Evolutionary conservation across 2,329 filamentous ascomycete species (phyloP), one percentile per base, ranked within the genome.

Genomic region (Metarhizium sp.): DNA sequence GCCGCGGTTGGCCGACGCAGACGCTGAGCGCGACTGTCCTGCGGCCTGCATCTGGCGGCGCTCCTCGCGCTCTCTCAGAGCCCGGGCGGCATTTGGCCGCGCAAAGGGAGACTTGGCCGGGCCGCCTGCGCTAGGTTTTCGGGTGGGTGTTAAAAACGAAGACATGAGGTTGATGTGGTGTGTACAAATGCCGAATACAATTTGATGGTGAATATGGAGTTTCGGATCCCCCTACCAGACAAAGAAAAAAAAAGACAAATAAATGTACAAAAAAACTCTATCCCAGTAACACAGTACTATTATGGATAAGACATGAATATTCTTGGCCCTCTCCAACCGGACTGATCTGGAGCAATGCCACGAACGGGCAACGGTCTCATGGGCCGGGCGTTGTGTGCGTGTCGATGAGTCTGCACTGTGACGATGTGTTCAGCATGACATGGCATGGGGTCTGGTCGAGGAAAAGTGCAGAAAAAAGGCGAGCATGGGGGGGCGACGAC

Each of bases 11-110:
- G 59, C 55, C 8, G 63, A 56, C 30, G 61, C 64, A 6, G 68
- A 63, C 2, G 70, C 64, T 2, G 51, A 54, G 16, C 64, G 61
- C 14, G 63, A 58, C 30, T 58, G 66, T 34, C 63, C 58, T 11
- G 65, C 63, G 4, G 65, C 60, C 47, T 56, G 54, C 6, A 65
- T 63, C 57, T 72, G 69, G 52, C 73, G 73, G 18, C 73, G 71
- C 64, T 76, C 75, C 60, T 77, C 73, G 43, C 75, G 75, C 61
- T 81, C 78, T 53, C 78, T 74, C 65, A 81, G 75, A 50, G 77
- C 78, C 54, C 78, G 75, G 57, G 75, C 70, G 20, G 75, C 70
- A 54, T 77, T 78, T n/a, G 76, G 65, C 47, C 74, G 65, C 59
- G 69, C 68, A 56, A 74, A 76, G 58, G 68, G 72, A 38, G 69